Base-by-base conservation (phyloP, 176 grass and related monocot genomes). In the Eragrostis curvula region DNA sequence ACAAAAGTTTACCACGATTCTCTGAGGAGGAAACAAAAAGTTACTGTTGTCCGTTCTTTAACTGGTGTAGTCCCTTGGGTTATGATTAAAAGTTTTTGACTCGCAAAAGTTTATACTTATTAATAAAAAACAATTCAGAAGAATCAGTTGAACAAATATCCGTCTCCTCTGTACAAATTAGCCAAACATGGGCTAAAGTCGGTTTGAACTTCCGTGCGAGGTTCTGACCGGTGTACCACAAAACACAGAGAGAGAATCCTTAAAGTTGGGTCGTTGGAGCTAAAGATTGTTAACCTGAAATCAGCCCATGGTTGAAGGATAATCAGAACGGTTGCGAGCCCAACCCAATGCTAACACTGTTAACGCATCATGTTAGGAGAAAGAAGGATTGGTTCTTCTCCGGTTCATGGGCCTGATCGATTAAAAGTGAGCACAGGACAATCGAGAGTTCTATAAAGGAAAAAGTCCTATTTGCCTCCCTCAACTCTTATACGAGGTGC, bases 291-390 rank as follows among this genome's bases (percentile, higher is more conserved):
- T 14, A 13, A 29, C 27, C 23, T 28, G n/a, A 15, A 80, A 69
- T 13, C n/a, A 69, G 78, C 64, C 78, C 78, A 68, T 53, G 24
- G 39, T 69, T 50, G 43, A 21, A 43, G 32, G 27, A 28, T 43
- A 29, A 67, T 23, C 16, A n/a, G 53, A 42, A 6, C 3, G 70
- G 66, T 29, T 15, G 5, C n/a, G 59, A 75, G 60, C 71, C 71
- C 81, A 68, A 12, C 47, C 23, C 70, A 73, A 8, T 25, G 8
- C 66, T 6, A n/a, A 11, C 44, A 45, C 6, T 45, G 8, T 9
- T 27, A 61, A 44, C 28, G 49, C 49, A 51, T 51, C 49, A 2
- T 51, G 0, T 12, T 12, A 49, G 47, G 13, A 49, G 3, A 49
- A 15, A 15, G 10, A 15, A 7, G 5, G 32, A 36, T 2, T 2